Conservation (phyloP, 352 stramenopile genomes). For the Phytophthora tubulina region DNA sequence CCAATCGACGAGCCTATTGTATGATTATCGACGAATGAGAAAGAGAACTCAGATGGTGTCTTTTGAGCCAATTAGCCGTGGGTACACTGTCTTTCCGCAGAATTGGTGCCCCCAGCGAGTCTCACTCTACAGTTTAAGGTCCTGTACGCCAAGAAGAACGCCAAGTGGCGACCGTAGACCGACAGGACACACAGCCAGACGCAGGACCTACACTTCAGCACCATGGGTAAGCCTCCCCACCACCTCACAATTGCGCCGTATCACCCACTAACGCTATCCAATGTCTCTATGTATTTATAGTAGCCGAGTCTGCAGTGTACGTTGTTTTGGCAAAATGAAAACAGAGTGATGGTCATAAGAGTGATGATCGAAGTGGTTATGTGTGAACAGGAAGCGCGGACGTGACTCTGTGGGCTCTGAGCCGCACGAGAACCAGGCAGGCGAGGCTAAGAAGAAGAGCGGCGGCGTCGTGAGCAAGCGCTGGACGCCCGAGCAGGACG, state of each 20-base stretch:
- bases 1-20: slow-evolving; percentile 8
- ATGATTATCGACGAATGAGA: slow-evolving; percentile 18
- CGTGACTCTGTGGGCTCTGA: slow-evolving; percentile 35
- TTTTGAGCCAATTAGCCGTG: slow-evolving; percentile 38
- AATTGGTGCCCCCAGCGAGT: slow-evolving; percentile 19
- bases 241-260: not conserved
- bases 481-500: slow-evolving; percentile 89
- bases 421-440: slow-evolving; percentile 18
- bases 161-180: not conserved
- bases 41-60: slow-evolving; percentile 25
- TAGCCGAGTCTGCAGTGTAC: slow-evolving; percentile 39
- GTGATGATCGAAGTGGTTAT: slow-evolving; percentile 6
- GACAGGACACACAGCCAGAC: not conserved
- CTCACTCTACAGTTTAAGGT: slow-evolving; percentile 36
- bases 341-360: slow-evolving; percentile 23
- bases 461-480: slow-evolving; percentile 58
- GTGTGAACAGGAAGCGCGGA: slow-evolving; percentile 41
- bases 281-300: slow-evolving; percentile 12
- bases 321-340: not conserved
- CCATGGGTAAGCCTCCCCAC: slow-evolving; percentile 27
- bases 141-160: slow-evolving; percentile 6
- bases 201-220: slow-evolving; percentile 11
- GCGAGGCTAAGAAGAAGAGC: slow-evolving; percentile 67
- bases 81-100: slow-evolving; percentile 42
- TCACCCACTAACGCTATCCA: not conserved